phyloP scores from a whole-genome alignment of 768 basidiomycete genomes.

The Artomyces pyxidatus region DNA sequence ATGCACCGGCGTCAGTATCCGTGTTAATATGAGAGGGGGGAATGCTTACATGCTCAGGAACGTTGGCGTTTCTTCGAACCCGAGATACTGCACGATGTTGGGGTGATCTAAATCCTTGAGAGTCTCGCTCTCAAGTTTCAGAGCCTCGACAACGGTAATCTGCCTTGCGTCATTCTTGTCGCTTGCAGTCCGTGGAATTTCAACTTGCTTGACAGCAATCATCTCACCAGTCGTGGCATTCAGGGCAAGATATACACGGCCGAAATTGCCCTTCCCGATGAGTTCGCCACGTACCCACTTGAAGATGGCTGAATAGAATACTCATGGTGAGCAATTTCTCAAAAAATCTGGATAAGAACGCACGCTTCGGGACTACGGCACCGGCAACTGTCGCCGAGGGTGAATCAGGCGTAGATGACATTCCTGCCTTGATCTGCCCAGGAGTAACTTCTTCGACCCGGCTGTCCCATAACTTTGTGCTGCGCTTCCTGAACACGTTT shows the following conservation, averaged over 20 bases:
- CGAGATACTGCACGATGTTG: conserved; percentile 95
- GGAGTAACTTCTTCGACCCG: conserved; percentile 90
- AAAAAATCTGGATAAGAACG: conserved; percentile 25
- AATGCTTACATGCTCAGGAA: conserved; percentile 83
- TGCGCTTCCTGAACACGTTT: conserved; percentile 65
- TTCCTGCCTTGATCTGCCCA: conserved; percentile 44
- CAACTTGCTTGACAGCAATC: conserved; percentile 99
- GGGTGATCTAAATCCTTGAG: conserved; percentile 95
- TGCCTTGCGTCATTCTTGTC: conserved; percentile 89
- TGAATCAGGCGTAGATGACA: conserved; percentile 45
- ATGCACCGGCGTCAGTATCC: conserved; percentile 1
- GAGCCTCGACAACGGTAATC: conserved; percentile 76
- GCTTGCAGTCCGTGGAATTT: conserved; percentile 83
- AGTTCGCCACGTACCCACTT: conserved; percentile 98
- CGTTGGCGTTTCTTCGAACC: conserved; percentile 82
- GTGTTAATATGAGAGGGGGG: too few relatives aligned
- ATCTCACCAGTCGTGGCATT: conserved; percentile 97
- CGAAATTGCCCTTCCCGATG: conserved; percentile 95
- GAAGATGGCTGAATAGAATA: conserved; percentile 58
- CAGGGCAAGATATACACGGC: conserved; percentile 90
- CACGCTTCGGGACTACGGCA: conserved; percentile 48
- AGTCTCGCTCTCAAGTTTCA: conserved; percentile 94
- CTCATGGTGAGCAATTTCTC: conserved; percentile 4
- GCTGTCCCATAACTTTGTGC: conserved; percentile 94
- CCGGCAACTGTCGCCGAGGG: conserved; percentile 36